These are phyloP conservation scores for Candida sanyaensis DNA, from an alignment of 1,139 yeast species.

Conservation along the genomic window DNA sequence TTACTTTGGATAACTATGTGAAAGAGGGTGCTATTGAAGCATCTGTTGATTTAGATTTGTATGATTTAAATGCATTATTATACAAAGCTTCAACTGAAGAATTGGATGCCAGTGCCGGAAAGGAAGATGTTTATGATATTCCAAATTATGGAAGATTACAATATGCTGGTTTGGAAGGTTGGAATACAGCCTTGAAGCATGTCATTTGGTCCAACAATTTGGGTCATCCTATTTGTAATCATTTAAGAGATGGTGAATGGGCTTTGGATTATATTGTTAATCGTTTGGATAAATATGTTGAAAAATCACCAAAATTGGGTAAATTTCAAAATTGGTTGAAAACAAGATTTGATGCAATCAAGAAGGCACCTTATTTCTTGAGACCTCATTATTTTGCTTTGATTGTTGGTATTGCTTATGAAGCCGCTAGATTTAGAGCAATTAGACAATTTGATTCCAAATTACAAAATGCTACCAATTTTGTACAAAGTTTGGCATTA, in stretches of 20 bases:
- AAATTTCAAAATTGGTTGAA: slow-evolving; percentile 70
- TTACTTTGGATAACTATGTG: slow-evolving; percentile 60
- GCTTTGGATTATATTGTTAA: slow-evolving; percentile 76
- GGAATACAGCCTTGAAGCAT: slow-evolving; percentile 69
- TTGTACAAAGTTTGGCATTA: slow-evolving; percentile 77
- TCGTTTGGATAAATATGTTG: slow-evolving; percentile 60
- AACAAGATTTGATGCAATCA: slow-evolving; percentile 64
- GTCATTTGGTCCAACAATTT: slow-evolving; percentile 72
- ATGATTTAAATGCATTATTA: slow-evolving; percentile 73
- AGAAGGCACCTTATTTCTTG: slow-evolving; percentile 71
- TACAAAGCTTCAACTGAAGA: slow-evolving; percentile 88
- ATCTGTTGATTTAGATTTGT: slow-evolving; percentile 56
- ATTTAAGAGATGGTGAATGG: slow-evolving; percentile 85
- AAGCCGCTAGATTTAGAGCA: slow-evolving; percentile 72
- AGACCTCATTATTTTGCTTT: slow-evolving; percentile 87
- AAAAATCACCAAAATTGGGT: slow-evolving; percentile 44
- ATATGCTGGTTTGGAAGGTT: slow-evolving; percentile 93
- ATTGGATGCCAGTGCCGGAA: slow-evolving; percentile 72
- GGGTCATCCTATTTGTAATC: slow-evolving; percentile 81
- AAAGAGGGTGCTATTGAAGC: slow-evolving; percentile 78
- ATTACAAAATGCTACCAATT: slow-evolving; percentile 64
- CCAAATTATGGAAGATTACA: slow-evolving; percentile 74
- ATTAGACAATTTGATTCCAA: slow-evolving; percentile 55
- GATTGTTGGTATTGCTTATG: slow-evolving; percentile 77
- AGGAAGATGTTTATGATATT: slow-evolving; percentile 69